Evolutionary conservation across 1,139 yeast species (phyloP), one percentile per base, ranked within the genome.

Genomic region (Debaryomycetaceae sp.): DNA sequence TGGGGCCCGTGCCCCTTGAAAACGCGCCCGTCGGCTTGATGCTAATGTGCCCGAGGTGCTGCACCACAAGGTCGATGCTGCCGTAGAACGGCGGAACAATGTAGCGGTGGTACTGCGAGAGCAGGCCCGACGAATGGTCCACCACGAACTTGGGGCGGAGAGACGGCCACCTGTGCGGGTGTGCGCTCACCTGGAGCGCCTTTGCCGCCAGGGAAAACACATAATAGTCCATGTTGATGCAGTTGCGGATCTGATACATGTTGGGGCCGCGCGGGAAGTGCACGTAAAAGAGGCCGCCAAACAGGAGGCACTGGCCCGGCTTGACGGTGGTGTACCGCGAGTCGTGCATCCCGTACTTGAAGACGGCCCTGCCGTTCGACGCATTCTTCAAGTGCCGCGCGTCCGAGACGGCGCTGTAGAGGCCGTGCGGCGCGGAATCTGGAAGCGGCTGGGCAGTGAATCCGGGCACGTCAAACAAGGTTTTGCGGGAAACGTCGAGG

Each of bases 21-120:
- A 55, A 56, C 2, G 47, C 36, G 2, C 93, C 90, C 0, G 80
- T 74, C 1, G 85, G 76, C 15, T 67, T 68, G 22, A 83, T 47
- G 30, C 76, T 73, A 2, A 83, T 40, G 37, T 69, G 73, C 0
- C 95, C 95, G 12, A 79, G 46, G 31, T 79, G 79, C 28, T 76
- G 72, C 11, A 85, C 43, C 0, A 82, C 82, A 16, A 83, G 44
- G 40, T 81, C 90, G 13, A 79, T 58, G 2, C 73, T 55, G 0
- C 87, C 92, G 30, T 54, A 56, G 39, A 77, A 77, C n/a, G 82
- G 81, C 0, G 87, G 86, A 4, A 78, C 55, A 3, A 68, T 56
- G 35, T 58, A 73, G 31, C 73, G 53, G 2, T 49, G 58, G 38
- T 66, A 45, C 2, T 49, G 41, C 12, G 47, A 43, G 1, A 63